phyloP scores from a whole-genome alignment of 306 rosid genomes.

The Glycine latifolia region DNA sequence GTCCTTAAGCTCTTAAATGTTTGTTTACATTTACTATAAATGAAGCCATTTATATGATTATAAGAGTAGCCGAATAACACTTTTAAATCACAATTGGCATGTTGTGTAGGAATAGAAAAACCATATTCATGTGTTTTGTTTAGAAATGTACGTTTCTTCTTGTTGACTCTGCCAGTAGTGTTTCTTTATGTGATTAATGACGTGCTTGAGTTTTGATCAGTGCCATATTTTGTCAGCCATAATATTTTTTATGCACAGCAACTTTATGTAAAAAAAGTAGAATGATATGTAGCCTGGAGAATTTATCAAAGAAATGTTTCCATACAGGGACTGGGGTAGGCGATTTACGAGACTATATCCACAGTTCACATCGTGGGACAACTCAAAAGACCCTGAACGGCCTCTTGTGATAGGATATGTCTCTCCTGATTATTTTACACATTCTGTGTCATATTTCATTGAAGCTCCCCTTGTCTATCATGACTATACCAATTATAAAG shows the following conservation, averaged over 20 bases:
- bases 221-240: slow-evolving; percentile 25
- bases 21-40: background rate
- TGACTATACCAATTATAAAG: slow-evolving; percentile 76
- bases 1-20: background rate
- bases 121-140: too few species aligned
- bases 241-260: slow-evolving; percentile 7
- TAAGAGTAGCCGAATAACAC: background rate
- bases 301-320: slow-evolving; percentile 34
- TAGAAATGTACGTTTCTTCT: too few species aligned
- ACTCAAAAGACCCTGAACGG: slow-evolving; percentile 86
- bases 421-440: slow-evolving; percentile 99
- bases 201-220: background rate
- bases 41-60: background rate
- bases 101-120: too few species aligned
- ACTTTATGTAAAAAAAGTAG: background rate
- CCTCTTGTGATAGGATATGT: slow-evolving; percentile 95
- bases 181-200: background rate
- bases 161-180: background rate
- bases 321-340: slow-evolving; percentile 96
- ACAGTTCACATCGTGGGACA: slow-evolving; percentile 84
- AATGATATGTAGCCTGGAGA: slow-evolving; percentile 24
- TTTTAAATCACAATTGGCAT: background rate
- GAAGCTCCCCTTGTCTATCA: slow-evolving; percentile 95
- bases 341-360: slow-evolving; percentile 87
- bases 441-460: slow-evolving; percentile 93